Evolutionary conservation across 2,329 filamentous ascomycete species (phyloP), one percentile per base, ranked within the genome.

Genomic region (Fusarium sp.): DNA sequence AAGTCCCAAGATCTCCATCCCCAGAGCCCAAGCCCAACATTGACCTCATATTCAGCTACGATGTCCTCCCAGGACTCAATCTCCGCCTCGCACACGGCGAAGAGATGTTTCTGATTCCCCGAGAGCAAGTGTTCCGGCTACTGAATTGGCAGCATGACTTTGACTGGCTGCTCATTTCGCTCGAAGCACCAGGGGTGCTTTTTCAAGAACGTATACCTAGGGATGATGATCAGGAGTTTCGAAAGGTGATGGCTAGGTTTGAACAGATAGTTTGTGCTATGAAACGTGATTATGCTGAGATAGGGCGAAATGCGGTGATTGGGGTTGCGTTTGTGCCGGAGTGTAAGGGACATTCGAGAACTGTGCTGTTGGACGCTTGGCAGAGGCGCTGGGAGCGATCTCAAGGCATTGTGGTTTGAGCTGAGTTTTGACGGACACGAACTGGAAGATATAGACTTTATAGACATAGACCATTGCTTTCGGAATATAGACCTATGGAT

Each of bases 381-480:
- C 7, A n/a, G 8, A 24, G 8, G 9, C 45, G 45, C 13, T 28
- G 26, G 45, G 26, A 28, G 8, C 3, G 26, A 47, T 28, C 26
- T 15, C 45, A 28, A 0, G 45, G 45, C 18, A 22, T 47, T 28
- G 26, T 15, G 13, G 8, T 15, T 3, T 57, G 41, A n/a, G 9
- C 14, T 24, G 11, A 14, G 24, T 4, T 22, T 32, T 26, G 24
- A 8, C 2, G 26, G 17, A 38, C 9, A 32, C 4, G 24, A 18
- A 5, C 5, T 41, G 13, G 20, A 9, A 15, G 38, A 22, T 5
- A 41, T 56, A 68, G 34, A 52, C 32, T 22, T 24, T 45, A 55
- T 54, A 65, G 58, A 64, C 45, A 65, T 39, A 66, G 45, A 62
- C 47, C 48, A 51, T 34, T 52, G 30, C n/a, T 51, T 34, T 51